Evolutionary conservation across 169 alveolate genomes (phyloP).

Genomic region (Cryptosporidium tyzzeri): DNA sequence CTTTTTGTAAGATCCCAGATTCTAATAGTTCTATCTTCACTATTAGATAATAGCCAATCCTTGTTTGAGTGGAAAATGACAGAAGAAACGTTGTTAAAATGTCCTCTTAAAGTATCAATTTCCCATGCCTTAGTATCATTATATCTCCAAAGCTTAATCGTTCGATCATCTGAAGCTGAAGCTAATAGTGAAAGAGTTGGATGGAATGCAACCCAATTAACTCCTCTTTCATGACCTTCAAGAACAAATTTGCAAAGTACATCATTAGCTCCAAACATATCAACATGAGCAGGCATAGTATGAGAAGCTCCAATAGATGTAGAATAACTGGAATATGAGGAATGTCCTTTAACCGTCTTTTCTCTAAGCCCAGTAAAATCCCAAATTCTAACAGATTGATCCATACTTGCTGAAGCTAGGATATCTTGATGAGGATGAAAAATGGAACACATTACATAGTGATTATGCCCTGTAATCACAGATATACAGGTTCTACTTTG

Average conservation of each 20-base stretch:
- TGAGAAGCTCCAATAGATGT: conserved; percentile 14
- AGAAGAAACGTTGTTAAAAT: conserved; percentile 93
- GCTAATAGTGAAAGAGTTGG: conserved; percentile 90
- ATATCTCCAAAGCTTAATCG: conserved; percentile 94
- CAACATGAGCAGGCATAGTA: conserved; percentile 79
- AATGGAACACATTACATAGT: conserved; percentile 96
- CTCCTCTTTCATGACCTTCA: conserved; percentile 98
- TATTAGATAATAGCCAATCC: conserved; percentile 90
- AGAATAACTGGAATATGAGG: conserved; percentile 40
- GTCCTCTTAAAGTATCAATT: conserved; percentile 94
- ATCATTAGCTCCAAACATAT: conserved; percentile 91
- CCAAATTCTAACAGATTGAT: conserved; percentile 96
- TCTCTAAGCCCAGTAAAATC: conserved; percentile 92
- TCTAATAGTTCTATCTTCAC: conserved; percentile 94
- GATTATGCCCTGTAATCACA: conserved; percentile 95
- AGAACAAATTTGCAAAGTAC: conserved; percentile 90
- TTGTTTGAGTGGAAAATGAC: conserved; percentile 92
- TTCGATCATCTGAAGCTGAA: conserved; percentile 95
- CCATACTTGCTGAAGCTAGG: conserved; percentile 94
- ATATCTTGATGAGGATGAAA: conserved; percentile 95
- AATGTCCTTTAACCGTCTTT: conserved; percentile 86
- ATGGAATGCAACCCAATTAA: conserved; percentile 95
- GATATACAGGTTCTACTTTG: conserved; percentile 90
- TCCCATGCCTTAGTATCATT: conserved; percentile 93
- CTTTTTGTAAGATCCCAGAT: conserved; percentile 95